phyloP scores from a whole-genome alignment of 345 rosid genomes.

The Nasturtium officinale region DNA sequence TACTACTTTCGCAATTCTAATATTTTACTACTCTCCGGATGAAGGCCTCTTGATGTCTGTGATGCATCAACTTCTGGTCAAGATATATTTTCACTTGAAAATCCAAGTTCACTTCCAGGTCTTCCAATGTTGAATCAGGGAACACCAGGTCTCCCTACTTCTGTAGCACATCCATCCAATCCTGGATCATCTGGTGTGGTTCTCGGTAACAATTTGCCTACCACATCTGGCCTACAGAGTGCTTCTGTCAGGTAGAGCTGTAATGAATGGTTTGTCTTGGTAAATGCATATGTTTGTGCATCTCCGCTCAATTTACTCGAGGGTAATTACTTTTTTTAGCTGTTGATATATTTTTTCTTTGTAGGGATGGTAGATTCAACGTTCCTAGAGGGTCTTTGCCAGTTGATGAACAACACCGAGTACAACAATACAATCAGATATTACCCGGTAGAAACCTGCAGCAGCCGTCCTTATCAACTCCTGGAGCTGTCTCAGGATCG shows the following conservation, averaged over 20 bases:
- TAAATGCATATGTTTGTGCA: constrained; percentile 22
- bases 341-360: constrained; percentile 33
- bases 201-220: constrained; percentile 58
- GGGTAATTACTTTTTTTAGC: constrained; percentile 19
- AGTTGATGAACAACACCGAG: constrained; percentile 80
- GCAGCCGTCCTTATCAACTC: constrained; percentile 69
- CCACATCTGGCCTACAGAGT: constrained; percentile 66
- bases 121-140: constrained; percentile 68
- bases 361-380: constrained; percentile 73
- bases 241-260: constrained; percentile 45
- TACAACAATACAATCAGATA: constrained; percentile 73
- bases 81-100: constrained; percentile 62
- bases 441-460: constrained; percentile 66
- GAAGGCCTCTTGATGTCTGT: constrained; percentile 96
- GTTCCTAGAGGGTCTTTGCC: constrained; percentile 74
- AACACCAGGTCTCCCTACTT: constrained; percentile 59
- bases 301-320: neutral
- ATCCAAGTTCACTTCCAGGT: constrained; percentile 67
- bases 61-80: constrained; percentile 65
- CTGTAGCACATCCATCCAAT: constrained; percentile 66
- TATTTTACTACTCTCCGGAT: constrained; percentile 44
- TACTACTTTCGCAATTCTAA: constrained; percentile 21
- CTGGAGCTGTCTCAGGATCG: constrained; percentile 69
- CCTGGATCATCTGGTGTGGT: constrained; percentile 70
- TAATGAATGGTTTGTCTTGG: constrained; percentile 25